Base-by-base conservation (phyloP, 257 asterid genomes). In the Paulownia fortunei region DNA sequence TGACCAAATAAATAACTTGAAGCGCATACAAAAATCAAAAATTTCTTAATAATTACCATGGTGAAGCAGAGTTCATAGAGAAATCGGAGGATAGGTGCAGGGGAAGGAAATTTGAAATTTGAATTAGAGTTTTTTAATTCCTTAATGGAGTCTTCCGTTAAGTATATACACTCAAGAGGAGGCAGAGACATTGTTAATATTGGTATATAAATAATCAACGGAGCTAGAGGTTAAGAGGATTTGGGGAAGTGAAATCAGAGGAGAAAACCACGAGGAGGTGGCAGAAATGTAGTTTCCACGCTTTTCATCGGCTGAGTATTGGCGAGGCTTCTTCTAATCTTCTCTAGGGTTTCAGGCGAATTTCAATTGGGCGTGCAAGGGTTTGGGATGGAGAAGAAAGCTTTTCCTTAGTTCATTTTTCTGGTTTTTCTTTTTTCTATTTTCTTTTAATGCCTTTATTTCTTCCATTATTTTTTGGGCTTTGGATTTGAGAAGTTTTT, bases 51-150 rank as follows among this genome's bases (percentile, higher is more conserved):
- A 2, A 62, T 79, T 88, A 94, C 98, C 98, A 85, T 75, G 63
- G 82, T 73, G 89, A 83, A 88, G 87, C 97, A 89, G 24, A 94
- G 96, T 80, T 94, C 98, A 62, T 87, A 91, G 63, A 94, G 92
- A 79, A 94, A 94, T 19, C 97, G 97, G 56, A 92, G 91, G 72
- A 89, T 81, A 16, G 90, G 92, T 32, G 81, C 89, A 7, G 96
- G 87, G 52, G 83, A 68, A 24, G 96, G 81, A 78, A 94, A 88
- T 66, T 84, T 92, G 88, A 88, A 94, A 83, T 68, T 87, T 18
- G 87, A 74, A 83, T 90, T 92, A 10, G 94, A 84, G 83, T 78
- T 84, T 58, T 89, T 92, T 65, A 91, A 87, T 87, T 94, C 98
- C 73, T 79, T 89, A 71, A 91, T 64, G 72, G 93, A 83, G 39